Evolutionary conservation across 2,329 filamentous ascomycete species (phyloP).

Genomic region (Shiraia sp.): DNA sequence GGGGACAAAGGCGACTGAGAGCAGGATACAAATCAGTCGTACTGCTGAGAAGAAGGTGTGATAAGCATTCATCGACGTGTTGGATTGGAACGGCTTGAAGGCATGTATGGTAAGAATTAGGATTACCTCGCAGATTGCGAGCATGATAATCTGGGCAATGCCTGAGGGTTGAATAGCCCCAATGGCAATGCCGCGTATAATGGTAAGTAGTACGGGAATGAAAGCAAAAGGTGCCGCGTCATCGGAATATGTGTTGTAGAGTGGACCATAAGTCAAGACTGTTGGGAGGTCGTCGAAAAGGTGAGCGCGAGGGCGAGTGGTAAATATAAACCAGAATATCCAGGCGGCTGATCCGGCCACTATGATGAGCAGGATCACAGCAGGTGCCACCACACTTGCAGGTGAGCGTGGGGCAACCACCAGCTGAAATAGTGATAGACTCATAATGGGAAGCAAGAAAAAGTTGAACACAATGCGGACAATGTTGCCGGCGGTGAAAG

Average conservation of each 20-base stretch:
- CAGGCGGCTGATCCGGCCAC: constrained; percentile 76
- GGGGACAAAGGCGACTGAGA: constrained; percentile 73
- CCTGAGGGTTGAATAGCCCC: constrained; percentile 92
- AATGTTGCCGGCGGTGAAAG: constrained; percentile 65
- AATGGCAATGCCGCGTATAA: constrained; percentile 85
- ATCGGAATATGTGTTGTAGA: constrained; percentile 98
- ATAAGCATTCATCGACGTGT: constrained; percentile 97
- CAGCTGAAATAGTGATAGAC: constrained; percentile 88
- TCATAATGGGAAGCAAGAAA: constrained; percentile 83
- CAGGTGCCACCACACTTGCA: constrained; percentile 71
- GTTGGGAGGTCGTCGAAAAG: constrained; percentile 93
- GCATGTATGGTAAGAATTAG: constrained; percentile 84
- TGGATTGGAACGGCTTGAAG: constrained; percentile 85
- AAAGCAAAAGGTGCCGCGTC: constrained; percentile 88
- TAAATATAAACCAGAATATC: constrained; percentile 79
- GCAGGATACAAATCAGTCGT: constrained; percentile 67
- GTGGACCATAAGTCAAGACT: constrained; percentile 83
- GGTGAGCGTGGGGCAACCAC: constrained; percentile 73
- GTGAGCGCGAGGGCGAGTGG: constrained; percentile 78
- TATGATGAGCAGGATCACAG: constrained; percentile 72
- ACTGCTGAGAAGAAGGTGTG: constrained; percentile 82
- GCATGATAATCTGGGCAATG: constrained; percentile 86
- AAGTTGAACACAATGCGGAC: constrained; percentile 90
- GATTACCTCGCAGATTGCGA: constrained; percentile 93
- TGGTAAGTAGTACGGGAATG: constrained; percentile 81